A percentile compares a stretch with the other conserved stretches of the same genome.
Evolutionary conservation across 306 rosid genomes (phyloP).

Genomic region (Malus sieversii): DNA sequence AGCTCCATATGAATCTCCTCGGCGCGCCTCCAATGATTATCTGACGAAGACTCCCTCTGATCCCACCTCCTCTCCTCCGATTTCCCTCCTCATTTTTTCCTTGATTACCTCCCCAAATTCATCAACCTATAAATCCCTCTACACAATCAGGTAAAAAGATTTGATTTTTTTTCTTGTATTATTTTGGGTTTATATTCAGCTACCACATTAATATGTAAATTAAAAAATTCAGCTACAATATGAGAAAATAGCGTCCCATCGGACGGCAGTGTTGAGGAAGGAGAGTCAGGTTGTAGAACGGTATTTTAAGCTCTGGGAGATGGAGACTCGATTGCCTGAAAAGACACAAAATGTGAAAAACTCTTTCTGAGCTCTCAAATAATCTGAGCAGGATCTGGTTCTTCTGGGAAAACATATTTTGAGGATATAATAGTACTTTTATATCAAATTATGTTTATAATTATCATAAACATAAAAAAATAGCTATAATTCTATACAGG

Average conservation of each 20-base stretch:
- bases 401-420: too few species aligned
- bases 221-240: neutral
- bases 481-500: too few species aligned
- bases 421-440: too few species aligned
- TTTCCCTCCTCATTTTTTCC: slow-evolving; percentile 14
- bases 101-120: too few species aligned
- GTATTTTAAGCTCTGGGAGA: slow-evolving; percentile 36
- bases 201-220: neutral
- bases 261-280: slow-evolving; percentile 51
- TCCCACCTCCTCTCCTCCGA: slow-evolving; percentile 51
- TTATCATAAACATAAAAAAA: too few species aligned
- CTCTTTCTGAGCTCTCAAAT: slow-evolving; percentile 38
- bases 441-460: too few species aligned
- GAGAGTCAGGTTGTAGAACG: slow-evolving; percentile 60
- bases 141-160: slow-evolving; percentile 37
- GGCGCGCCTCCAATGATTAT: slow-evolving; percentile 43
- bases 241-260: slow-evolving; percentile 42
- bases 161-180: neutral
- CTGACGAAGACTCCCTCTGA: slow-evolving; percentile 55
- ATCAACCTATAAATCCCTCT: slow-evolving; percentile 40
- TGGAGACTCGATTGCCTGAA: slow-evolving; percentile 26
- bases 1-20: too few species aligned
- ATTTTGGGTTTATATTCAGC: neutral
- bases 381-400: slow-evolving; percentile 52
- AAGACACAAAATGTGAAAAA: slow-evolving; percentile 31